Conservation (phyloP, 495 filamentous ascomycete species). For the Talaromyces wortmannii region DNA sequence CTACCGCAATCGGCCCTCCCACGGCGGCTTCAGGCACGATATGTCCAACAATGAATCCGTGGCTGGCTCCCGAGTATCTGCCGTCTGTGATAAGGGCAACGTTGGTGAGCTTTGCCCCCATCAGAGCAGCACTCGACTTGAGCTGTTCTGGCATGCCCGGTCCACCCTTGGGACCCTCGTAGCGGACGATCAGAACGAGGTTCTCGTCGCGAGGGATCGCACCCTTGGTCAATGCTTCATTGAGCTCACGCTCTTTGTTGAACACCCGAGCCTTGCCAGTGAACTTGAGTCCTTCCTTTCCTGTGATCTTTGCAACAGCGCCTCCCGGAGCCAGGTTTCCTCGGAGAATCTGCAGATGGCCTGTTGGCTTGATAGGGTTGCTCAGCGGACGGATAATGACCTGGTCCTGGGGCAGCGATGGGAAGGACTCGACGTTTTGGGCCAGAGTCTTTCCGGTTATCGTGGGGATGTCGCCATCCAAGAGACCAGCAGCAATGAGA, state of each 20-base stretch:
- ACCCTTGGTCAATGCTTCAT: conserved; percentile 65
- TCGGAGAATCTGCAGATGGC: conserved; percentile 82
- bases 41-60: conserved; percentile 95
- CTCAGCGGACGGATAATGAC: conserved; percentile 75
- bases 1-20: conserved; percentile 75
- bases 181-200: conserved; percentile 88
- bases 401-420: conserved; percentile 73
- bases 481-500: conserved; percentile 71
- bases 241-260: conserved; percentile 77
- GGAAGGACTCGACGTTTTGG: conserved; percentile 79
- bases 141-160: conserved; percentile 99
- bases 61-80: conserved; percentile 80
- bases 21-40: conserved; percentile 87
- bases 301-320: conserved; percentile 96
- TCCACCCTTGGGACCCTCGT: conserved; percentile 92
- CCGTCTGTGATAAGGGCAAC: conserved; percentile 93
- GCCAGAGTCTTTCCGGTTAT: conserved; percentile 87
- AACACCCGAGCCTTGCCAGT: conserved; percentile 83
- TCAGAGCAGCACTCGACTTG: conserved; percentile 80
- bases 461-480: conserved; percentile 82
- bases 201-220: conserved; percentile 71
- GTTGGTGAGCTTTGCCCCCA: conserved; percentile 85
- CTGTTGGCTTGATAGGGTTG: conserved; percentile 81
- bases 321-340: conserved; percentile 91
- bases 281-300: conserved; percentile 84